Percentiles rank a stretch among this genome's conserved stretches.
These are phyloP conservation scores for Mycosphaerella sp. DNA, from an alignment of 2,329 filamentous ascomycete species.

Conservation along the genomic window DNA sequence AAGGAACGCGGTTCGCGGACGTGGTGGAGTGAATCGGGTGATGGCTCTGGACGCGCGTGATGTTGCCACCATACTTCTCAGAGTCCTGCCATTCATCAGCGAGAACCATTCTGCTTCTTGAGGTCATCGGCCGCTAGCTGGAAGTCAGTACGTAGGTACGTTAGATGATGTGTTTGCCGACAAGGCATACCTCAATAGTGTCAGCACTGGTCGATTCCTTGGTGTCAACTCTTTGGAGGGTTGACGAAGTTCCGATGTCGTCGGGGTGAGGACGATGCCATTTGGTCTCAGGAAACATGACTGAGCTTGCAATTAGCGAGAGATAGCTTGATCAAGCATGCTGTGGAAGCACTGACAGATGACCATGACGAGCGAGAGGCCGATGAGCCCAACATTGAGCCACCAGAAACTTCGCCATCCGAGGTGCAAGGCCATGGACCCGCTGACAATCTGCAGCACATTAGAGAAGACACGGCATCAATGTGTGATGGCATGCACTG, in stretches of 20 bases:
- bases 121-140: not conserved
- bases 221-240: constrained; percentile 14
- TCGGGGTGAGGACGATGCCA: constrained; percentile 46
- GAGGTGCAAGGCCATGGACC: constrained; percentile 53
- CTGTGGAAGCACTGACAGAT: constrained; percentile 33
- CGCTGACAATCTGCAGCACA: constrained; percentile 49
- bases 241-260: constrained; percentile 20
- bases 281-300: constrained; percentile 59
- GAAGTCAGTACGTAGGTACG: not conserved
- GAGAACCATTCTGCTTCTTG: constrained; percentile 12
- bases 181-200: constrained; percentile 9
- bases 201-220: constrained; percentile 9
- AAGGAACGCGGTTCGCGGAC: constrained; percentile 42
- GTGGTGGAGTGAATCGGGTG: constrained; percentile 2
- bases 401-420: constrained; percentile 62
- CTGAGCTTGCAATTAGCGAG: not conserved
- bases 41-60: constrained; percentile 19
- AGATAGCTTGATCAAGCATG: too few species aligned
- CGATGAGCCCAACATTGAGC: constrained; percentile 55
- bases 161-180: not conserved
- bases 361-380: constrained; percentile 46
- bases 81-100: constrained; percentile 21
- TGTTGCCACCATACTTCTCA: constrained; percentile 23
- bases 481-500: not conserved
- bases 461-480: not conserved